phyloP scores from a whole-genome alignment of 2,329 filamentous ascomycete genomes.

The Penicillium sp. region DNA sequence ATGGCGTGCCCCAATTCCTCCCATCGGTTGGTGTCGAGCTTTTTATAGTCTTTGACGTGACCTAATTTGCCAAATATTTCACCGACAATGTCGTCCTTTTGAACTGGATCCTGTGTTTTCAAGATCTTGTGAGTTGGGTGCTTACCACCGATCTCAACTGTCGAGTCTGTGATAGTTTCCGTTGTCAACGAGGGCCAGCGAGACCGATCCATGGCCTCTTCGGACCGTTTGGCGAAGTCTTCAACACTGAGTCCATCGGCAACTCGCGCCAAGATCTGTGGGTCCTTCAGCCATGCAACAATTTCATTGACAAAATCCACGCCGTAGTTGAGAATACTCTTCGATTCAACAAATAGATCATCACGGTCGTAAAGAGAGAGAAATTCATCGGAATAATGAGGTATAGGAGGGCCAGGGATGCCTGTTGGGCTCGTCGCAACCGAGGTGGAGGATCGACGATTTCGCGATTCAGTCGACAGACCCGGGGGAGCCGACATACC shows the following conservation, averaged over 20 bases:
- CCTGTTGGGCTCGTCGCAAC: conserved; percentile 74
- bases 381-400: conserved; percentile 72
- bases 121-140: conserved; percentile 66
- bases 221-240: conserved; percentile 68
- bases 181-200: conserved; percentile 53
- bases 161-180: conserved; percentile 52
- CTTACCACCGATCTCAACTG: conserved; percentile 51
- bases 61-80: conserved; percentile 78
- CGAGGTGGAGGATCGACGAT: conserved; percentile 56
- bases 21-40: conserved; percentile 66
- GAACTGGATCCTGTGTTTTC: conserved; percentile 53
- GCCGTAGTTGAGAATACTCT: conserved; percentile 75
- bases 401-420: conserved; percentile 58
- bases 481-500: conserved; percentile 66
- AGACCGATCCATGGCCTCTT: conserved; percentile 54
- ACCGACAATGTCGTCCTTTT: conserved; percentile 57
- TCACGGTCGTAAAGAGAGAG: conserved; percentile 69
- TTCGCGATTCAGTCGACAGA: conserved; percentile 61
- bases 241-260: conserved; percentile 60
- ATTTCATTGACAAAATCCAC: conserved; percentile 72
- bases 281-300: conserved; percentile 74
- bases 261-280: conserved; percentile 64
- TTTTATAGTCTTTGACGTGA: conserved; percentile 69
- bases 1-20: conserved; percentile 57
- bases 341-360: conserved; percentile 55